A percentile compares a stretch with the other conserved stretches of the same genome.
These are phyloP conservation scores for Asterochloris sp. DNA, from an alignment of 139 green algal species.

Conservation along the genomic window DNA sequence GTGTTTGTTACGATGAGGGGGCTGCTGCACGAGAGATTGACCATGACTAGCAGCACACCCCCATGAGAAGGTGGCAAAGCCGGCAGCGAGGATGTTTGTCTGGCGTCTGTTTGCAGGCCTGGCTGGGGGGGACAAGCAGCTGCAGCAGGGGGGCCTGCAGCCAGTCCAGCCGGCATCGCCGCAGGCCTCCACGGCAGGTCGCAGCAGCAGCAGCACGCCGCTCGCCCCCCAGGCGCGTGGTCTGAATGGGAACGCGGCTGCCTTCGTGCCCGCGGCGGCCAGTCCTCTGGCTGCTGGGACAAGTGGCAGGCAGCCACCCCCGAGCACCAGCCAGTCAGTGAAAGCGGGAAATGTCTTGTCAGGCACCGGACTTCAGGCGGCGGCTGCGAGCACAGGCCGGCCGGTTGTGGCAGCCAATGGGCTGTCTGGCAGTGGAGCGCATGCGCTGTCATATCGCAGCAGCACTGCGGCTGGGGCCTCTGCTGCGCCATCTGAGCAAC, in stretches of 20 bases:
- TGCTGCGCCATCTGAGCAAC: neutral
- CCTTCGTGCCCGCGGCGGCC: constrained; percentile 13
- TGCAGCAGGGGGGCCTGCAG: too few species aligned
- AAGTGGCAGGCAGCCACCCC: neutral
- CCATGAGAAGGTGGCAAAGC: too few species aligned
- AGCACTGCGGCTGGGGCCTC: constrained; percentile 1
- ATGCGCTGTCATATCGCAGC: constrained; percentile 1
- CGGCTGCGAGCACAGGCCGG: neutral
- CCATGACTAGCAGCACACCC: too few species aligned
- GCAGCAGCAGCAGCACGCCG: constrained; percentile 20
- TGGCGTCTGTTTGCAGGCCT: too few species aligned
- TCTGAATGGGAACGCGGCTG: constrained; percentile 23
- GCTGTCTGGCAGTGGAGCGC: too few species aligned
- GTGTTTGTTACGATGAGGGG: too few species aligned
- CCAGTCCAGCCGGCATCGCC: neutral
- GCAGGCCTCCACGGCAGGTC: neutral
- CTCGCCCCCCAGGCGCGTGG: neutral
- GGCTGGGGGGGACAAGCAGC: too few species aligned
- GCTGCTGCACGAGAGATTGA: too few species aligned
- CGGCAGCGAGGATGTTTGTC: too few species aligned
- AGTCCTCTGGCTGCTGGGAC: neutral
- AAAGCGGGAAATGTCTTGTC: constrained; percentile 44
- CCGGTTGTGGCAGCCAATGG: neutral
- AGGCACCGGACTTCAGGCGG: constrained; percentile 10
- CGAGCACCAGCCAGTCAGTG: constrained; percentile 3